A percentile compares a stretch with the other conserved stretches of the same genome.
phyloP scores from a whole-genome alignment of 768 basidiomycete species.

The Leccinellum albellum region DNA sequence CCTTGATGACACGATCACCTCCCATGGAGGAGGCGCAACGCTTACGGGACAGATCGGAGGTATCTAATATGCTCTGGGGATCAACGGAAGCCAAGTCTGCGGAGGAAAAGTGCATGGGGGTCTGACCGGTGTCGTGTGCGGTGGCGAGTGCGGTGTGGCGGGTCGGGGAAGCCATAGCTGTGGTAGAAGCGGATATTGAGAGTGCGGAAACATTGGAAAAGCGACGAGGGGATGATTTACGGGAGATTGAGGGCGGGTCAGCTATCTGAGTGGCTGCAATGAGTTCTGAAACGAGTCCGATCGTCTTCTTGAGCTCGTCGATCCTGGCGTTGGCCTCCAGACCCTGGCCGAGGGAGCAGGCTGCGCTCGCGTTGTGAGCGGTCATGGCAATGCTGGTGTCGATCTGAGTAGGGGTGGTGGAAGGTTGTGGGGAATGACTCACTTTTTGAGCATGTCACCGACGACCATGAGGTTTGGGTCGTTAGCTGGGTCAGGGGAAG shows the following conservation, averaged over 20 bases:
- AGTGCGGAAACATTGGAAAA: constrained; percentile 14
- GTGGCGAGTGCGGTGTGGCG: constrained; percentile 19
- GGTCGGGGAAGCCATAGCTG: constrained; percentile 22
- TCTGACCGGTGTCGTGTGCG: constrained; percentile 25
- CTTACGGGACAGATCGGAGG: constrained; percentile 44
- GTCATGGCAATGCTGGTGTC: constrained; percentile 56
- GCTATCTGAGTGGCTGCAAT: constrained; percentile 42
- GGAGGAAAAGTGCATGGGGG: constrained; percentile 18
- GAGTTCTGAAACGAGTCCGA: constrained; percentile 51
- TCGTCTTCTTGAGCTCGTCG: constrained; percentile 53
- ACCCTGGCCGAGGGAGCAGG: constrained; percentile 45
- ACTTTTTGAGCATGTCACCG: constrained; percentile 54
- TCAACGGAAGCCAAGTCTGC: constrained; percentile 21
- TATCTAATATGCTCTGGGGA: constrained; percentile 25
- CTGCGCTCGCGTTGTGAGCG: constrained; percentile 52
- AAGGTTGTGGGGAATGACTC: too few species aligned
- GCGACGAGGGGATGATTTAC: constrained; percentile 26
- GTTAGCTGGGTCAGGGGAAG: constrained; percentile 28
- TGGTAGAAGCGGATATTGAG: constrained; percentile 40
- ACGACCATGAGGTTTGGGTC: constrained; percentile 50
- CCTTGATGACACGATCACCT: constrained; percentile 44
- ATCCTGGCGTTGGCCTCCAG: constrained; percentile 48
- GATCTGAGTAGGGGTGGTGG: constrained; percentile 10
- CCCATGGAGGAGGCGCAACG: constrained; percentile 48
- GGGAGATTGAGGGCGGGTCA: constrained; percentile 32